Evolutionary conservation across 2,329 filamentous ascomycete genomes (phyloP).

Genomic region (Ceratocystis variospora): DNA sequence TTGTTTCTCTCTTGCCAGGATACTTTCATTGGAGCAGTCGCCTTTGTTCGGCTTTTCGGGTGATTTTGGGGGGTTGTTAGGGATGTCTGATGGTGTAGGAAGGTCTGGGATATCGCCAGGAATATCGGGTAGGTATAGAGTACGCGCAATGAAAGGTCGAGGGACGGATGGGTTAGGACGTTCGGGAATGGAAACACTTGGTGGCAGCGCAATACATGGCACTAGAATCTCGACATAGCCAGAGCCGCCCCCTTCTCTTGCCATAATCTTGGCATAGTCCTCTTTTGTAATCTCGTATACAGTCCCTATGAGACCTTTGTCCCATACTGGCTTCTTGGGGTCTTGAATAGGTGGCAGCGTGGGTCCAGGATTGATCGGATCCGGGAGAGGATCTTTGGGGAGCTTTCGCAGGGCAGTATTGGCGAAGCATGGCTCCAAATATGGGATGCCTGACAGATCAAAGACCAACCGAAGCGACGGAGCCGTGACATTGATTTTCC

Average conservation of each 20-base stretch:
- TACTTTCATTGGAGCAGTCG: constrained; percentile 1
- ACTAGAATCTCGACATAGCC: constrained; percentile 76
- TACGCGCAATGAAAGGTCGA: constrained; percentile 66
- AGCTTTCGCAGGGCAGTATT: constrained; percentile 54
- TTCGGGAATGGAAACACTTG: constrained; percentile 46
- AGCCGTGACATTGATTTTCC: constrained; percentile 66
- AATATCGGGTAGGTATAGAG: constrained; percentile 45
- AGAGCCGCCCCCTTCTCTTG: constrained; percentile 75
- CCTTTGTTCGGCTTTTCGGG: constrained; percentile 20
- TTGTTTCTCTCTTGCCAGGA: neutral
- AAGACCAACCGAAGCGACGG: constrained; percentile 69
- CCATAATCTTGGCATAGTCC: constrained; percentile 77
- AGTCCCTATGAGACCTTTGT: constrained; percentile 74
- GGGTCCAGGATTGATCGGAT: constrained; percentile 21
- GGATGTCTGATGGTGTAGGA: constrained; percentile 26
- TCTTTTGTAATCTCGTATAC: constrained; percentile 82
- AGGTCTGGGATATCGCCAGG: constrained; percentile 35
- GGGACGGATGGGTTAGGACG: constrained; percentile 42
- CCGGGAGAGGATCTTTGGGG: constrained; percentile 28
- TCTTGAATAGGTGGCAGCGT: constrained; percentile 16
- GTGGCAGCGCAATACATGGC: constrained; percentile 57
- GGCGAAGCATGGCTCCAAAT: constrained; percentile 82
- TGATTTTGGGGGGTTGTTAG: constrained; percentile 23
- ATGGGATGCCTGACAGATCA: constrained; percentile 73
- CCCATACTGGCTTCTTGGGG: constrained; percentile 38